A percentile compares a stretch with the other conserved stretches of the same genome.
These are phyloP conservation scores for Tricholoma saponaceum DNA, from an alignment of 768 basidiomycete species.

Conservation along the genomic window DNA sequence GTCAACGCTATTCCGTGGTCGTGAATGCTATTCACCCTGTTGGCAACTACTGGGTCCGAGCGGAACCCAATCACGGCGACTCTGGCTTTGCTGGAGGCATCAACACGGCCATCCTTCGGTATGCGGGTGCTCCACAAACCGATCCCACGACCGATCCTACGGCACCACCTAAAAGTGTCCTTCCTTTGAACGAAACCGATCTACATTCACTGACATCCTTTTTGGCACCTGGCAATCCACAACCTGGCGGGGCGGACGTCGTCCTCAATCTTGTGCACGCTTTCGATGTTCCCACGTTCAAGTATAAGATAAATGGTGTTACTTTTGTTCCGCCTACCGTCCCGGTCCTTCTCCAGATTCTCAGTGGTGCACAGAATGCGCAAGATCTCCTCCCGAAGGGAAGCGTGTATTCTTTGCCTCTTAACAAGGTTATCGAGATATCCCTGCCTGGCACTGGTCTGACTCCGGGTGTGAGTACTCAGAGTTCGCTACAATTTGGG, in stretches of 20 bases:
- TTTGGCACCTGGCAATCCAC: no score
- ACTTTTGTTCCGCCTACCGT: conserved; percentile 31
- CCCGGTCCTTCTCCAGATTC: no score
- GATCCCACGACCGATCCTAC: background rate
- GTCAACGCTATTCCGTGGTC: conserved; percentile 29
- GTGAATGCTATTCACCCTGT: conserved; percentile 39
- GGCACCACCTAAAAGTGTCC: no score
- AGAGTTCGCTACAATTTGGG: no score
- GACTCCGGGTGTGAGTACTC: no score
- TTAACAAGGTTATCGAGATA: conserved; percentile 43
- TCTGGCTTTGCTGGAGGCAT: conserved; percentile 27
- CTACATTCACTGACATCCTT: no score
- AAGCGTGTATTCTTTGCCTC: conserved; percentile 38
- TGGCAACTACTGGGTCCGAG: conserved; percentile 48
- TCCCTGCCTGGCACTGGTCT: conserved; percentile 24
- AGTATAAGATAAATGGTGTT: conserved; percentile 25
- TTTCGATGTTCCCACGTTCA: background rate
- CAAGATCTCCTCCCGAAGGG: conserved; percentile 36
- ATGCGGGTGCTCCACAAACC: conserved; percentile 34
- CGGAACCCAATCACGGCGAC: conserved; percentile 17
- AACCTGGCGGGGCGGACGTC: background rate
- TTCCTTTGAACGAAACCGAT: no score
- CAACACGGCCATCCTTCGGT: no score
- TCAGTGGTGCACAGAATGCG: conserved; percentile 36
- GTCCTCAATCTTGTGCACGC: background rate